phyloP scores from a whole-genome alignment of 306 rosid genomes.

The Cucurbita ficifolia region DNA sequence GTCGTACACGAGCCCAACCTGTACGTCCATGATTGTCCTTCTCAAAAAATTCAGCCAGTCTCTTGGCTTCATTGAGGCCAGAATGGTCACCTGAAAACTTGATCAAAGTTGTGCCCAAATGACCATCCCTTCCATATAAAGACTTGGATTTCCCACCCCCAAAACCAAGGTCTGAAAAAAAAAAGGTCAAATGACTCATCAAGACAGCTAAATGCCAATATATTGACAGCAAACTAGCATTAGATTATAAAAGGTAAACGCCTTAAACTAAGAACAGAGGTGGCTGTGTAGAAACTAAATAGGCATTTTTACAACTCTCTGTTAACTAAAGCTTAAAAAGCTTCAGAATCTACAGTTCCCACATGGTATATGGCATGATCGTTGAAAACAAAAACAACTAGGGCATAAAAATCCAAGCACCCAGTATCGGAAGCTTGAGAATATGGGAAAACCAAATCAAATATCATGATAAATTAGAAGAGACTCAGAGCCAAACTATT shows the following conservation, averaged over 20 bases:
- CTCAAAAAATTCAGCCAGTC: conserved; percentile 60
- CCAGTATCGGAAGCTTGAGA: neutral
- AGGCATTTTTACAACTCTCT: neutral
- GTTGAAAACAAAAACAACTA: no score
- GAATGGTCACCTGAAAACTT: conserved; percentile 67
- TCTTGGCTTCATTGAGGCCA: conserved; percentile 74
- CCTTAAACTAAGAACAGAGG: neutral
- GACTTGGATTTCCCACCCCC: conserved; percentile 86
- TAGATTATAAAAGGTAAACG: neutral
- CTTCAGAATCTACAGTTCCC: neutral
- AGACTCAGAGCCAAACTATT: neutral
- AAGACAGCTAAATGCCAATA: neutral
- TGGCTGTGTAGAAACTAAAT: neutral
- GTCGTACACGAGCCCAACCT: conserved; percentile 59
- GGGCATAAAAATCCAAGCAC: neutral
- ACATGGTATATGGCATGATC: neutral
- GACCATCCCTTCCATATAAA: conserved; percentile 92
- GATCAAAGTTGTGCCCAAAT: conserved; percentile 68
- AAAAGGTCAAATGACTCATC: conserved; percentile 1
- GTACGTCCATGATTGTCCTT: conserved; percentile 70
- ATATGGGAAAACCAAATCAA: neutral
- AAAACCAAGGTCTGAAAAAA: conserved; percentile 80
- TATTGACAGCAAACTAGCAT: neutral
- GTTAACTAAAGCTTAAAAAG: neutral
- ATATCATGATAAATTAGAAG: neutral